A percentile compares a stretch with the other conserved stretches of the same genome.
Evolutionary conservation across 768 basidiomycete species (phyloP).

Genomic region (Phanerodontia chrysosporium): DNA sequence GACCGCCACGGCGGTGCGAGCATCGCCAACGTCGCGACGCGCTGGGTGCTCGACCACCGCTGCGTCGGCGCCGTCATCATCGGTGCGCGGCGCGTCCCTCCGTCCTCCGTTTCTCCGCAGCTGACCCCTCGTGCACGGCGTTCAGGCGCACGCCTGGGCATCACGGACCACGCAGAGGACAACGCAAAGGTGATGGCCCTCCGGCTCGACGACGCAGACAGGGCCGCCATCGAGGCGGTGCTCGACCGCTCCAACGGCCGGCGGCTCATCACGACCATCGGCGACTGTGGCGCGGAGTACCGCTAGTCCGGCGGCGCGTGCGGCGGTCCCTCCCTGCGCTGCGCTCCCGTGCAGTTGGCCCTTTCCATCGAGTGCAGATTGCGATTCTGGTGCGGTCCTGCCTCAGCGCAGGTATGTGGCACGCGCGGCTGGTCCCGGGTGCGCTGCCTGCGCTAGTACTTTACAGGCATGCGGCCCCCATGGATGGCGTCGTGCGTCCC

Average conservation of each 20-base stretch:
- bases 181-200: conserved; percentile 63
- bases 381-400: no score
- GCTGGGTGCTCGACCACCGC: conserved; percentile 77
- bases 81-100: conserved; percentile 36
- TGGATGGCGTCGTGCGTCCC: not conserved
- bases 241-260: conserved; percentile 58
- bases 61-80: conserved; percentile 80
- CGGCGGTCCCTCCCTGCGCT: no score
- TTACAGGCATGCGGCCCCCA: not conserved
- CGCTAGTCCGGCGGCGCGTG: conserved; percentile 34
- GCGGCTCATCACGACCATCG: conserved; percentile 61
- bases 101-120: not conserved
- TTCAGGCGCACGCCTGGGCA: conserved; percentile 71
- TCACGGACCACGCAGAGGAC: conserved; percentile 70
- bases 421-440: no score
- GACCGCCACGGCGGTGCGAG: conserved; percentile 61
- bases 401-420: not conserved
- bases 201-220: conserved; percentile 51
- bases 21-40: conserved; percentile 75
- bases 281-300: conserved; percentile 85
- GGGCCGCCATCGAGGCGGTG: conserved; percentile 57
- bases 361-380: no score
- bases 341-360: no score
- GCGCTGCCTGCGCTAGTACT: not conserved
- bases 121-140: not conserved